Conservation (phyloP, 352 stramenopile genomes). For the Phytophthora hybrid region DNA sequence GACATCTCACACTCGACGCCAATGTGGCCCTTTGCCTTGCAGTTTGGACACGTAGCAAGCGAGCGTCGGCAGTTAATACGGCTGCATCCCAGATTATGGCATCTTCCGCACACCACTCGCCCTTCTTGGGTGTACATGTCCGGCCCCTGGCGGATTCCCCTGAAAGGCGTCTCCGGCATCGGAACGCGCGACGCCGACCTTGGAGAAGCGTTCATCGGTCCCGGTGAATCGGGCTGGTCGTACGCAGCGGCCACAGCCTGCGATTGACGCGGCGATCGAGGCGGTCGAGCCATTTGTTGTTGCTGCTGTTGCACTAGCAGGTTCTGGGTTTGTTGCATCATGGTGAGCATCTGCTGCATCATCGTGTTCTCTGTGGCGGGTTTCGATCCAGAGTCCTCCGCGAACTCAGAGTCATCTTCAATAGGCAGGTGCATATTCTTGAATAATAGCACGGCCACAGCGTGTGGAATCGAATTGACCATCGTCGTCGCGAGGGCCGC, state of each 20-base stretch:
- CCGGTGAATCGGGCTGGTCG: not conserved
- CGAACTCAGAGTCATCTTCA: not conserved
- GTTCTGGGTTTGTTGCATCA: not conserved
- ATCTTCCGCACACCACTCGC: no score
- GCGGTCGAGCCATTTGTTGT: not conserved
- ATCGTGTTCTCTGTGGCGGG: not conserved
- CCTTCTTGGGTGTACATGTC: no score
- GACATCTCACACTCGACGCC: not conserved
- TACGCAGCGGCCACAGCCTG: not conserved
- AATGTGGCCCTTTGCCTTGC: not conserved
- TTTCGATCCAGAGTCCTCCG: not conserved
- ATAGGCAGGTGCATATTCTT: not conserved
- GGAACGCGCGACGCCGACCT: not conserved
- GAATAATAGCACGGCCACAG: not conserved
- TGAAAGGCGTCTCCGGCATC: not conserved
- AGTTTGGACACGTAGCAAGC: not conserved
- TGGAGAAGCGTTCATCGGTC: not conserved
- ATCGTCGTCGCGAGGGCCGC: not conserved
- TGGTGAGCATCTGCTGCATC: not conserved
- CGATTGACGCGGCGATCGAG: not conserved
- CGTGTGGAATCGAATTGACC: not conserved
- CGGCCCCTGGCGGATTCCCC: no score
- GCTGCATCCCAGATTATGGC: not conserved
- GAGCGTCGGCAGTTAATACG: not conserved
- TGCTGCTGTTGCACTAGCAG: not conserved